phyloP scores from a whole-genome alignment of 2,329 filamentous ascomycete genomes.

The Pseudogymnoascus sp. region DNA sequence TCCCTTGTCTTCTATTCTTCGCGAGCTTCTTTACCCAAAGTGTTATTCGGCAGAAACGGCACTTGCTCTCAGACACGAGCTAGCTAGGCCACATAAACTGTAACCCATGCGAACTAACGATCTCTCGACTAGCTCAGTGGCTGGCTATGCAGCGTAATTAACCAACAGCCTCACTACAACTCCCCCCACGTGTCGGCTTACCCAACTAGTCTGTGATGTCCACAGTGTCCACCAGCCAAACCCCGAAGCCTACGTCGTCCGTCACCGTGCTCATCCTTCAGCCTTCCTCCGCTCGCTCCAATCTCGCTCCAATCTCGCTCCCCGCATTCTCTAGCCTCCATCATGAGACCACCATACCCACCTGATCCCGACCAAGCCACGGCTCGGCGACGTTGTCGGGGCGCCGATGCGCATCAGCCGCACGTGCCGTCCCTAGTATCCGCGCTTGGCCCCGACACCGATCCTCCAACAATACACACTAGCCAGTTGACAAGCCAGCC shows the following conservation, averaged over 20 bases:
- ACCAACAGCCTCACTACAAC: constrained; percentile 1
- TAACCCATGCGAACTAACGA: constrained; percentile 4
- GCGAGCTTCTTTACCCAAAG: constrained; percentile 4
- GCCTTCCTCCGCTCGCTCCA: no score
- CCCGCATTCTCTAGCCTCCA: not conserved
- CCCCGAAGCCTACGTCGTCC: not conserved
- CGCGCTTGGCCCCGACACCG: not conserved
- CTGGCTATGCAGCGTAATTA: not conserved
- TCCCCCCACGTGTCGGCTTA: not conserved
- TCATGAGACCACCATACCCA: not conserved
- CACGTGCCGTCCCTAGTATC: constrained; percentile 2
- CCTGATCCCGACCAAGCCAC: not conserved
- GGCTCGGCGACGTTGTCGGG: not conserved
- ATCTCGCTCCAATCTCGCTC: not conserved
- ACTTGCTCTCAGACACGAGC: not conserved
- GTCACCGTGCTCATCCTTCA: not conserved
- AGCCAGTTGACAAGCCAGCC: not conserved
- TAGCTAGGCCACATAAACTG: not conserved
- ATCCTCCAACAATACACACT: not conserved
- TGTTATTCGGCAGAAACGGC: not conserved
- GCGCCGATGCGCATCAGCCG: not conserved
- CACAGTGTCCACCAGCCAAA: not conserved
- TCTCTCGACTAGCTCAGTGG: not conserved
- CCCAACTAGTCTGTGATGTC: not conserved
- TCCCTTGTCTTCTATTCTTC: not conserved